A percentile compares a stretch with the other conserved stretches of the same genome.
phyloP scores from a whole-genome alignment of 495 filamentous ascomycete species.

The Chaetomium cochliodes region DNA sequence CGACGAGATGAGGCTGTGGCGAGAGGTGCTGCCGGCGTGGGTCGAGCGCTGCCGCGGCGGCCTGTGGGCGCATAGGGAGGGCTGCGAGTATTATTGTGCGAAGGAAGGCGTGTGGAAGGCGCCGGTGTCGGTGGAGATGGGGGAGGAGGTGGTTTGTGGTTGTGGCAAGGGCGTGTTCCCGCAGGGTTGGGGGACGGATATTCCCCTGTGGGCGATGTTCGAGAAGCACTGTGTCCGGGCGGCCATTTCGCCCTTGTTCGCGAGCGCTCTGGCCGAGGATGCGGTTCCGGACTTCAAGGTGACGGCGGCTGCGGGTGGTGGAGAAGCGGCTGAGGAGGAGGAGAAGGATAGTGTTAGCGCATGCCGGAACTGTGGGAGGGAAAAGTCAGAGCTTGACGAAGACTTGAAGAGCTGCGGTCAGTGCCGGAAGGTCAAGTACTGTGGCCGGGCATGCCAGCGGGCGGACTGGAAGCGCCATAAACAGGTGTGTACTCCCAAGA shows the following conservation, averaged over 20 bases:
- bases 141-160: constrained; percentile 2
- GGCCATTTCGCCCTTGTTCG: constrained; percentile 8
- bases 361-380: not conserved
- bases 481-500: constrained; percentile 21
- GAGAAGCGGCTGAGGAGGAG: not conserved
- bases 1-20: constrained; percentile 53
- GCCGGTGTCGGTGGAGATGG: not conserved
- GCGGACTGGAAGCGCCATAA: constrained; percentile 35
- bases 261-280: constrained; percentile 10
- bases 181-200: not conserved
- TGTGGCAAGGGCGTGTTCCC: constrained; percentile 12
- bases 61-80: constrained; percentile 48
- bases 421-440: constrained; percentile 29
- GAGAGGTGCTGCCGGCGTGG: constrained; percentile 46
- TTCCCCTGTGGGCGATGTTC: not conserved
- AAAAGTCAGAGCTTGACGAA: constrained; percentile 11
- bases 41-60: constrained; percentile 52
- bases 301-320: not conserved
- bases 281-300: not conserved
- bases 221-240: constrained; percentile 2
- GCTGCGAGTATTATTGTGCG: not conserved
- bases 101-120: not conserved
- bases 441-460: constrained; percentile 26
- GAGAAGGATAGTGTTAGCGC: not conserved
- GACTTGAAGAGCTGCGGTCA: constrained; percentile 25